Percentiles rank a stretch among this genome's conserved stretches.
Evolutionary conservation across 192 early-diverging fungal species (phyloP).

Genomic region (Umbelopsis sp.): DNA sequence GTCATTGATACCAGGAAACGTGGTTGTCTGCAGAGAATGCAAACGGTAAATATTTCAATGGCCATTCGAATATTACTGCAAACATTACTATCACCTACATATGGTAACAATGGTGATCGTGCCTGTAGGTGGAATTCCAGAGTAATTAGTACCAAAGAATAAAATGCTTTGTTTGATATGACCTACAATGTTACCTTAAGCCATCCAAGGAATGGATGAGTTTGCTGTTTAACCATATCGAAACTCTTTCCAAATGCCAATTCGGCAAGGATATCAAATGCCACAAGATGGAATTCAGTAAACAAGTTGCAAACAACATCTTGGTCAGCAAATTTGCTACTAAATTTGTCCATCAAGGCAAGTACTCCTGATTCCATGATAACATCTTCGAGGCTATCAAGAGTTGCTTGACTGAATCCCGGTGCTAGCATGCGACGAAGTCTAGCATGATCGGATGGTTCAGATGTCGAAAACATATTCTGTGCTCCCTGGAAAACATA

Average conservation of each 20-base stretch:
- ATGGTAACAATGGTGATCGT: background rate
- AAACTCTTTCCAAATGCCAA: slow-evolving; percentile 10
- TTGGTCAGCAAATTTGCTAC: background rate
- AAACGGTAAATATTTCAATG: background rate
- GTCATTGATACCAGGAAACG: background rate
- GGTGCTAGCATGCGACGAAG: background rate
- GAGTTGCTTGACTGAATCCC: background rate
- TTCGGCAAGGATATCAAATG: slow-evolving; percentile 15
- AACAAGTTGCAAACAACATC: background rate
- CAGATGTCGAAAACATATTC: background rate
- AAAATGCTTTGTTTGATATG: background rate
- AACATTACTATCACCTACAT: background rate
- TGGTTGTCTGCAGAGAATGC: background rate
- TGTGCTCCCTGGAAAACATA: background rate
- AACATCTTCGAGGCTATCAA: background rate
- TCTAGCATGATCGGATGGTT: background rate
- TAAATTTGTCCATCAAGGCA: slow-evolving; percentile 1
- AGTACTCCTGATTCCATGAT: background rate
- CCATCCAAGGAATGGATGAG: background rate
- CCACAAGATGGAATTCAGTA: background rate
- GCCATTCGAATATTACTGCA: background rate
- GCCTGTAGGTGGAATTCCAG: background rate
- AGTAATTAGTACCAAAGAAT: background rate
- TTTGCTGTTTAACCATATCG: background rate
- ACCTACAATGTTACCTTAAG: background rate